Evolutionary conservation across 192 early-diverging fungal species (phyloP).

Genomic region (Geranomyces variabilis): DNA sequence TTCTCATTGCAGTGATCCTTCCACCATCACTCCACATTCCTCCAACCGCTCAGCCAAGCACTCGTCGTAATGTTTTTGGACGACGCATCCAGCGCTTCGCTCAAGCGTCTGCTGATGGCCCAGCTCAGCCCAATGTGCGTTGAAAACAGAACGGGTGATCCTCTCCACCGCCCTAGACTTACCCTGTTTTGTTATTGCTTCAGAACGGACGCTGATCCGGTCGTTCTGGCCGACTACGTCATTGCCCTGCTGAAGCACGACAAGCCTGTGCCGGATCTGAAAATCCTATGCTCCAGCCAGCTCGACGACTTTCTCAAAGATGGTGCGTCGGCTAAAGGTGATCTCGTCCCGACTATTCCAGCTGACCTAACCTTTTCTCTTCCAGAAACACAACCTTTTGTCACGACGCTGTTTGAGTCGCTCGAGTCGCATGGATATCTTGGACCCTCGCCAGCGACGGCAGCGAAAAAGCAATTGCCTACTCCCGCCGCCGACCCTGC

Average conservation of each 20-base stretch:
- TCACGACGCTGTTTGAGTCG: slow-evolving; percentile 60
- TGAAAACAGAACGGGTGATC: not conserved
- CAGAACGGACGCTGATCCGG: slow-evolving; percentile 64
- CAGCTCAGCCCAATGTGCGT: slow-evolving; percentile 29
- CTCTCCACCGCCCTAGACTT: not conserved
- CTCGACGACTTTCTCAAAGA: slow-evolving; percentile 77
- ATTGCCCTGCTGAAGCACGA: slow-evolving; percentile 77
- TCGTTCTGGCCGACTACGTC: slow-evolving; percentile 78
- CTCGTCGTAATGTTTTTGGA: slow-evolving; percentile 16
- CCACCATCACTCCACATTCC: no score
- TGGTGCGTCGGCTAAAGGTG: slow-evolving; percentile 54
- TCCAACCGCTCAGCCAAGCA: no score
- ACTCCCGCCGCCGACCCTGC: no score
- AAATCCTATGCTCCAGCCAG: slow-evolving; percentile 58
- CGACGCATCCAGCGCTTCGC: slow-evolving; percentile 16
- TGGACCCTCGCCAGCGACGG: not conserved
- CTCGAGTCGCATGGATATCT: slow-evolving; percentile 53
- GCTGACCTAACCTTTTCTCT: not conserved
- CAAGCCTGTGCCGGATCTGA: slow-evolving; percentile 59
- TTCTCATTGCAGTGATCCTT: no score
- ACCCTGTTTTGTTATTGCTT: not conserved
- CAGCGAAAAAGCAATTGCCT: not conserved
- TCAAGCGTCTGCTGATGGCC: slow-evolving; percentile 24
- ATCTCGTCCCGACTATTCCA: not conserved
- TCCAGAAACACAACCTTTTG: slow-evolving; percentile 71